Evolutionary conservation across 768 basidiomycete species (phyloP).

Genomic region (Lentinus tigrinus): DNA sequence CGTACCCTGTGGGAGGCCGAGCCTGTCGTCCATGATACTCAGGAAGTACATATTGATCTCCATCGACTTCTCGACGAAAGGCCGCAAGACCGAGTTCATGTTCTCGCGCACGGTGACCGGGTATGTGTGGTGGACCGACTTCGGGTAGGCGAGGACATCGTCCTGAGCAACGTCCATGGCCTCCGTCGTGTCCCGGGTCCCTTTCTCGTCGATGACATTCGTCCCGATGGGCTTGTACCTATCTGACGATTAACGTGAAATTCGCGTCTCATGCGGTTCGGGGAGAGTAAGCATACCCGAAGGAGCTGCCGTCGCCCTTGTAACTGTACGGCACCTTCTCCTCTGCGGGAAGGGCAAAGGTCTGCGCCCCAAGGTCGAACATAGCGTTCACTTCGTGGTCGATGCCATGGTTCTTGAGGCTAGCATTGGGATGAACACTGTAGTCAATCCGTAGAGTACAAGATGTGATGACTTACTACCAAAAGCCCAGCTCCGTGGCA

Average conservation of each 20-base stretch:
- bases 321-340: conserved; percentile 45
- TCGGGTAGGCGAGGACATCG: conserved; percentile 35
- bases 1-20: conserved; percentile 32
- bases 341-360: conserved; percentile 39
- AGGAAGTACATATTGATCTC: conserved; percentile 31
- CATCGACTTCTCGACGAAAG: conserved; percentile 30
- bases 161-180: conserved; percentile 38
- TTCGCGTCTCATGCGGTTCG: too few species aligned
- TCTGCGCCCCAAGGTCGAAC: conserved; percentile 43
- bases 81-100: conserved; percentile 28
- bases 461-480: conserved; percentile 41
- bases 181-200: conserved; percentile 32
- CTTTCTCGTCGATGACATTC: conserved; percentile 33
- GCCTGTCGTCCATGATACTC: conserved; percentile 30
- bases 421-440: not conserved
- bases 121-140: conserved; percentile 31
- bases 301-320: conserved; percentile 39
- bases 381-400: conserved; percentile 36
- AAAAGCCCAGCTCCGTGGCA: conserved; percentile 49
- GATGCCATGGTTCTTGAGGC: conserved; percentile 33
- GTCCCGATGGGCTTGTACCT: conserved; percentile 32
- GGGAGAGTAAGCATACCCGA: too few species aligned
- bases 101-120: conserved; percentile 29
- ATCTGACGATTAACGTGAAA: not conserved
- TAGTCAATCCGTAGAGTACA: not conserved